Evolutionary conservation across 2,329 filamentous ascomycete genomes (phyloP), one percentile per base, ranked within the genome.

Genomic region (Botrytis paeoniae): DNA sequence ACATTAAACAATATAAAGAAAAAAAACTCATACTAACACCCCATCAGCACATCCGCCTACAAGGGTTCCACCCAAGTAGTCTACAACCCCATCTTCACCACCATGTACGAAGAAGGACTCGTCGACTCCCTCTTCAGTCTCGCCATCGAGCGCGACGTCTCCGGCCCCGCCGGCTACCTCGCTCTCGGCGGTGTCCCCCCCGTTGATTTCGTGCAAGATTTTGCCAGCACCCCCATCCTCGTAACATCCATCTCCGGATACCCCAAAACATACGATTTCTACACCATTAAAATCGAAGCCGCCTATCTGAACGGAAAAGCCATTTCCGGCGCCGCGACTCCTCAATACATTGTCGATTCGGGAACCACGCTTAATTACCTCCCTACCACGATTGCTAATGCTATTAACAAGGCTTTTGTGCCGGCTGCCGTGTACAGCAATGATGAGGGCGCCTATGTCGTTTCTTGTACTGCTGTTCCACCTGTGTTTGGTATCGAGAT

Each of bases 31-130:
- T 20, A 35, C 57, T 45, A 61, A 54, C 29, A n/a, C 39, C 22
- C 3, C 22, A 32, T 29, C 51, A 76, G 75, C 60, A 87, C 75
- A 57, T 70, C 59, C n/a, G 71, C 71, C 6, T 77, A 74, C 41
- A 54, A 60, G 7, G 75, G 74, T 18, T 75, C 75, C 73, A 63
- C 77, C 72, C 70, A 65, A 62, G 69, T 79, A 3, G 68, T 78
- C 1, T 88, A 89, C 79, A 82, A 84, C 69, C 84, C 86, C 0
- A 77, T 88, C 22, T 84, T 88, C 76, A 84, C 82, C 16, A 85
- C 81, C 64, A 84, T 88, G 83, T 84, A 82, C 76, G 79, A 82
- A 64, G 77, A 84, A 45, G 81, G 83, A 32, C 78, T 83, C 25
- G 83, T 85, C 18, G 77, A 82, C 0, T 82, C 85, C 0, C 77